Conservation (phyloP, 1,284 basidiomycete species). For the Tilletia setariae region DNA sequence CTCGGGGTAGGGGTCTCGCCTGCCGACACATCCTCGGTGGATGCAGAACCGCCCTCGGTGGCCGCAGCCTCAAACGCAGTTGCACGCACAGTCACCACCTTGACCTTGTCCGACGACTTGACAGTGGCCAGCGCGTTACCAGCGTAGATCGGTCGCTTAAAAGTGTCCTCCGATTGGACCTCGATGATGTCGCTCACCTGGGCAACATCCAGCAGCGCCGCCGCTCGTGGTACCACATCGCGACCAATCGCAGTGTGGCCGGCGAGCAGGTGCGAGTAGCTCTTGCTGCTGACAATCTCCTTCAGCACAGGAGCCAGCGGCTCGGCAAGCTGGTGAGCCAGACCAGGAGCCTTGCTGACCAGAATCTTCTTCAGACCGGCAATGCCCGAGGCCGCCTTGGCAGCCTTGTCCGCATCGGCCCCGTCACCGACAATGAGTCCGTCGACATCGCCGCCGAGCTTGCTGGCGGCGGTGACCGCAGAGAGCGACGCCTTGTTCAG, state of each 20-base stretch:
- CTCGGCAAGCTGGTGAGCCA: slow-evolving; percentile 38
- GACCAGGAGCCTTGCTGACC: slow-evolving; percentile 49
- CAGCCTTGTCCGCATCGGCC: slow-evolving; percentile 70
- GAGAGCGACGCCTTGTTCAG: slow-evolving; percentile 82
- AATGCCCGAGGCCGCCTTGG: slow-evolving; percentile 74
- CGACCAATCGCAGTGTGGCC: slow-evolving; percentile 73
- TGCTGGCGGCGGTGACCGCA: slow-evolving; percentile 80
- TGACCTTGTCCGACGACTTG: slow-evolving; percentile 74
- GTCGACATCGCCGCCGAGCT: slow-evolving; percentile 77
- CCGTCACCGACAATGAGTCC: slow-evolving; percentile 78
- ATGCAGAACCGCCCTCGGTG: slow-evolving; percentile 60
- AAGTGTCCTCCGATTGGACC: slow-evolving; percentile 74
- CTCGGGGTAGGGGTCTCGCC: slow-evolving; percentile 63
- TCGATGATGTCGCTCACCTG: slow-evolving; percentile 85
- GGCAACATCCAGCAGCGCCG: slow-evolving; percentile 70
- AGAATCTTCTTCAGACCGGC: slow-evolving; percentile 59
- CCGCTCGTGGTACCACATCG: slow-evolving; percentile 77
- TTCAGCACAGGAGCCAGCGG: slow-evolving; percentile 61
- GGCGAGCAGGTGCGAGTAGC: slow-evolving; percentile 78
- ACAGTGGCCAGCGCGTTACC: slow-evolving; percentile 96
- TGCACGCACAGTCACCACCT: slow-evolving; percentile 92
- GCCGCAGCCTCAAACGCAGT: slow-evolving; percentile 77
- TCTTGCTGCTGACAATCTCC: slow-evolving; percentile 58
- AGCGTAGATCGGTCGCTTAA: slow-evolving; percentile 93
- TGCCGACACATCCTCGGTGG: slow-evolving; percentile 68